Evolutionary conservation across 2,329 filamentous ascomycete species (phyloP), one percentile per base, ranked within the genome.

Genomic region (Neonectria coccinea): DNA sequence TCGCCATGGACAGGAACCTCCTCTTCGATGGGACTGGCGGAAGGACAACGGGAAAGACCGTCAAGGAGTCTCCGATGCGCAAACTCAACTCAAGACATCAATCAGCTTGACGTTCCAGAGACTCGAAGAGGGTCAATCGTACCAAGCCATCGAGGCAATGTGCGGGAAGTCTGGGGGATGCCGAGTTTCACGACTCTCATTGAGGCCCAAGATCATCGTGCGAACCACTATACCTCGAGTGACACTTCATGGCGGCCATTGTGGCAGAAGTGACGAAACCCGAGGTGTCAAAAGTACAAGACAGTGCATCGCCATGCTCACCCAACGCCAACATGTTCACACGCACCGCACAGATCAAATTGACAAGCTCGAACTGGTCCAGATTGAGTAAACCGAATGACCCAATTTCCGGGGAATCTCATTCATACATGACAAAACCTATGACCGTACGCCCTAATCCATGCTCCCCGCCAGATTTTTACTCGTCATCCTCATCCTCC

Each of bases 401-500:
- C 76, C 77, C 76, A 76, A 72, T 70, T 60, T 71, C 74, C 68
- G 75, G 77, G 77, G 69, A 75, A 78, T 78, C 74, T 79, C 77
- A 79, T 79, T 79, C 77, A 79, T 79, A 78, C 76, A 78, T 78
- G 73, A 75, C 72, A 76, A 78, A 77, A 75, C 73, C 75, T 74
- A 78, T 76, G 76, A 78, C 78, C 76, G 75, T 76, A 81, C 80
- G 80, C 80, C 79, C 77, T 77, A 79, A 73, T 70, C 72, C 70
- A 74, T 71, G 68, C 64, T 69, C 57, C 68, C 68, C 64, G 63
- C 68, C 69, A 66, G 55, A 64, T 71, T 75, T 73, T 85, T 89
- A 89, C 84, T 91, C 88, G 73, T 90, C 88, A 77, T 88, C 86
- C 77, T 89, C 86, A 65, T 88, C 86, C 59, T 85, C 84, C 76